Percentiles rank a stretch among this genome's conserved stretches.
These are phyloP conservation scores for Senna siamea DNA, from an alignment of 306 rosid genomes.

Conservation along the genomic window DNA sequence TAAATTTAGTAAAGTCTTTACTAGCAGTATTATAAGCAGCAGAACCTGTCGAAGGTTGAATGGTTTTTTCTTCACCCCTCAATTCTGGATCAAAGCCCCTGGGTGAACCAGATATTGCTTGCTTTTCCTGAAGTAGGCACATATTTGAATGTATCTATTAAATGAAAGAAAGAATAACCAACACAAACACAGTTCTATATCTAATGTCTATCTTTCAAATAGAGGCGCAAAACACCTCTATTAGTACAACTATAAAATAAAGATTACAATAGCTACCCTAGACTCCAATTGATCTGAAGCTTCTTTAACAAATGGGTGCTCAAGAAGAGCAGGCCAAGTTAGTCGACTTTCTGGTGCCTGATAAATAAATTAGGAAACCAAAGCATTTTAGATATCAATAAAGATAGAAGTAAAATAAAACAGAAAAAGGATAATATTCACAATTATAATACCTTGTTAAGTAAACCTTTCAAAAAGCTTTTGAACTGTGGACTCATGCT, in stretches of 20 bases:
- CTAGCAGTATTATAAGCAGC: conserved; percentile 45
- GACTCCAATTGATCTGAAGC: conserved; percentile 55
- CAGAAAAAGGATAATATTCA: conserved; percentile 29
- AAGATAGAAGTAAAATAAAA: conserved; percentile 36
- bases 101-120: conserved; percentile 49
- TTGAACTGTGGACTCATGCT: conserved; percentile 80
- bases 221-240: not conserved
- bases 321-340: conserved; percentile 95
- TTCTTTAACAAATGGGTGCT: conserved; percentile 94
- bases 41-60: conserved; percentile 50
- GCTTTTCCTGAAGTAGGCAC: conserved; percentile 58
- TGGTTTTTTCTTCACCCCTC: conserved; percentile 60
- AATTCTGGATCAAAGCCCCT: conserved; percentile 52
- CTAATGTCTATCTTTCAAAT: conserved; percentile 32
- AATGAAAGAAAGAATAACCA: conserved; percentile 11
- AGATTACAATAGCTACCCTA: conserved; percentile 58
- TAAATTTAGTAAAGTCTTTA: conserved; percentile 14
- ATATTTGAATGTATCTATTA: conserved; percentile 7
- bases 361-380: conserved; percentile 36
- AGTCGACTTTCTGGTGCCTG: conserved; percentile 95
- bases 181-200: not conserved
- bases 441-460: conserved; percentile 76
- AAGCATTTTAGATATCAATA: conserved; percentile 18
- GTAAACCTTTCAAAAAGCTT: conserved; percentile 90
- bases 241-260: conserved; percentile 17